Base-by-base conservation (phyloP, 176 grass and related monocot genomes). In the Chrysopogon serrulatus region DNA sequence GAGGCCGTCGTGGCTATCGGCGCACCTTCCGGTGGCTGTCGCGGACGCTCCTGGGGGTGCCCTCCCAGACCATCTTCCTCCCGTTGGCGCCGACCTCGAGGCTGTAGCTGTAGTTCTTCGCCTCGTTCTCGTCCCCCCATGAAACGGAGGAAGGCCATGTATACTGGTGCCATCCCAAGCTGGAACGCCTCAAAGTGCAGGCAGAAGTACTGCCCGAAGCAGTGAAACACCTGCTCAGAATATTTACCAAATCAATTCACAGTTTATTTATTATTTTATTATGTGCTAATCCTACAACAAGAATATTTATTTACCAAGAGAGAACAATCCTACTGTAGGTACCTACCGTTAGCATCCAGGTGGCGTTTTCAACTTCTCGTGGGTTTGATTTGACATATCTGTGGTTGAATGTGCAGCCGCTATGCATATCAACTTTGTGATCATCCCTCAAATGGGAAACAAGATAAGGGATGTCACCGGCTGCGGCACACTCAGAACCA, bases 391-490 rank as follows among this genome's bases (percentile, higher is more conserved):
- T 98, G 63, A 98, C 92, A 24, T 98, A 98, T 87, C 95, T 86
- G 83, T 98, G 92, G 87, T 94, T 98, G 91, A 94, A 98, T 1
- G 95, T 94, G 90, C 95, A 98, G 5, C 95, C 92, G 2, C 89
- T 90, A 36, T 94, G 92, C 92, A 91, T 98, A 28, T 94, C 92
- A 44, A 94, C 95, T 73, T 98, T 95, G 85, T 98, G 95, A 81
- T 91, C 88, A 84, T 98, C 90, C 88, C 86, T 92, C 74, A 98
- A 57, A 65, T 98, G 95, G 28, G 88, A 40, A 56, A 98, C 92
- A 41, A 98, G 92, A 41, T 87, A 91, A 81, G 92, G 88, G 65
- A 98, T 89, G 67, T 95, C 90, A 1, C 95, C 95, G 0, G 83
- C 75, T 5, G 83, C 81, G 24, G 84, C 78, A 83, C 95, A 98